Conservation (phyloP, 306 rosid genomes). For the Rosa multiflora region DNA sequence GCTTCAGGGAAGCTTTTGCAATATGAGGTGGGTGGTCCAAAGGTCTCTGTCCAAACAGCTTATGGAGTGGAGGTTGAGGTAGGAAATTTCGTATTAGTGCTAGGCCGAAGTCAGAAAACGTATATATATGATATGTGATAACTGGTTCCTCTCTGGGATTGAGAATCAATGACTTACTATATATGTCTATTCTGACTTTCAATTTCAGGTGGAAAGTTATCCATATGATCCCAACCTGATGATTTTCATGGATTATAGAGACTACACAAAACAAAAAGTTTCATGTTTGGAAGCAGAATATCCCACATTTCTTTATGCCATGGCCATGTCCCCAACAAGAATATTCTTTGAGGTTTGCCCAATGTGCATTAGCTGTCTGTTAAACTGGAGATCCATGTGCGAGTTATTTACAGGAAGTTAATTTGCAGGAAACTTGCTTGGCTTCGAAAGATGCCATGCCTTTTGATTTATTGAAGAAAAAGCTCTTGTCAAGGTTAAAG, state of each 20-base stretch:
- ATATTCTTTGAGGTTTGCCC: conserved; percentile 90
- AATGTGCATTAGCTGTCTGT: conserved; percentile 19
- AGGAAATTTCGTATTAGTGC: conserved; percentile 13
- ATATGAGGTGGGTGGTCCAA: conserved; percentile 99
- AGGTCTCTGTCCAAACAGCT: conserved; percentile 97
- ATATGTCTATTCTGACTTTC: neutral
- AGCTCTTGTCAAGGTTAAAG: conserved; percentile 76
- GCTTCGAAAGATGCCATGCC: conserved; percentile 98
- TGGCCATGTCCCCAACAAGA: conserved; percentile 90
- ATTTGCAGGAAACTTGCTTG: conserved; percentile 91
- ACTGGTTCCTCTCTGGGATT: neutral
- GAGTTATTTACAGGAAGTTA: conserved; percentile 20
- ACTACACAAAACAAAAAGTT: conserved; percentile 58
- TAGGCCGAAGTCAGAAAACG: neutral
- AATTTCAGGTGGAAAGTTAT: conserved; percentile 82
- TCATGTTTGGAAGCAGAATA: conserved; percentile 60
- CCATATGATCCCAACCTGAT: conserved; percentile 92
- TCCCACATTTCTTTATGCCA: conserved; percentile 93
- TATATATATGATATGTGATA: neutral
- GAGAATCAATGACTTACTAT: neutral
- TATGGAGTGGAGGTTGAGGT: conserved; percentile 99
- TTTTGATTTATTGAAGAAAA: conserved; percentile 81
- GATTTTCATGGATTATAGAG: conserved; percentile 99
- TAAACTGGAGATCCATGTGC: conserved; percentile 16
- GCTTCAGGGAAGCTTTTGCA: conserved; percentile 97